Evolutionary conservation across 495 filamentous ascomycete species (phyloP), one percentile per base, ranked within the genome.

Genomic region (Aspergillus bertholletiae): DNA sequence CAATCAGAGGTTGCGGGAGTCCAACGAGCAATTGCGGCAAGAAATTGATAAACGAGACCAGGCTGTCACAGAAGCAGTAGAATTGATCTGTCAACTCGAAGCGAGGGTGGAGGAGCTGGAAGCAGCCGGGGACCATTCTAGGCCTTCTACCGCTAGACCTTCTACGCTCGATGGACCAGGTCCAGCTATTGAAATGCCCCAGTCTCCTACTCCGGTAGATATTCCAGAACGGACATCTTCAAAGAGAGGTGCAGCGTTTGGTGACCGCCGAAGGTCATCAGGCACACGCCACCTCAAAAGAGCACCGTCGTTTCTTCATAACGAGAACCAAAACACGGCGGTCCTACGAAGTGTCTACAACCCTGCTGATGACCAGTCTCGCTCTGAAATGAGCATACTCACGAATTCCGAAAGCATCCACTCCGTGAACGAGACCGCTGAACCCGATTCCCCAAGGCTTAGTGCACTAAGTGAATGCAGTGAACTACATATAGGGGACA

Each of bases 401-500:
- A 73, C 68, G 27, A 74, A 60, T 48, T 72, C 66, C 7, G 73
- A 70, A 49, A 77, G 73, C 50, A 57, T 66, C 24, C 57, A 71
- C 35, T 74, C 73, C 4, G 70, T 66, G 58, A 64, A 39, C 20
- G 69, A 64, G 28, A 67, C 51, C 2, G 34, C 51, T 4, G 73
- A 74, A 13, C 63, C 70, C 0, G 67, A 59, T 45, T 89, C 87
- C 46, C 88, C 88, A 7, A 79, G 86, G 45, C 71, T 92, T 18
- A 92, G 89, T 57, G 78, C 89, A 17, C 76, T 93, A 24, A 92
- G 88, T 62, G 88, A 93, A 67, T 89, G 87, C 60, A 90, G 87
- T 27, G 89, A 92, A 57, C 59, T 88, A 11, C 86, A 84, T 62
- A 75, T 89, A 6, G 85, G 86, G 52, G 87, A 68, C 26, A 64